phyloP scores from a whole-genome alignment of 768 basidiomycete species.

The Panellus pusillus region DNA sequence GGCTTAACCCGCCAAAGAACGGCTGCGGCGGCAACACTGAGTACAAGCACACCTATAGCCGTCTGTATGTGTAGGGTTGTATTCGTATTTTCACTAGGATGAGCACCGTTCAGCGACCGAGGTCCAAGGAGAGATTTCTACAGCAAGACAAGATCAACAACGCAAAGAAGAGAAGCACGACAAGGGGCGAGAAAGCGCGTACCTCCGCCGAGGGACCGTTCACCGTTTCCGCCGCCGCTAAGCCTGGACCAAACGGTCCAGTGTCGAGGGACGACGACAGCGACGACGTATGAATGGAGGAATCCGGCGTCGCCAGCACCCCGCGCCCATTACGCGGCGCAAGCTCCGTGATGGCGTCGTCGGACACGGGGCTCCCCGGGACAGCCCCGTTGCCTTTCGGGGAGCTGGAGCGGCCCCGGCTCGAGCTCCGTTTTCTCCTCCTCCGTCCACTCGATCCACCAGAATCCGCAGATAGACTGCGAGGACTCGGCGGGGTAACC shows the following conservation, averaged over 20 bases:
- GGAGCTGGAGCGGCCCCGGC: slow-evolving; percentile 30
- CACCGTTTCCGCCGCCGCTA: not conserved
- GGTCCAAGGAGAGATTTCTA: slow-evolving; percentile 16
- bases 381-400: slow-evolving; percentile 33
- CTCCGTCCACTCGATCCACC: slow-evolving; percentile 37
- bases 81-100: not conserved
- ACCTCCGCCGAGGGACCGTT: slow-evolving; percentile 20
- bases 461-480: slow-evolving; percentile 66
- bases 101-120: not conserved
- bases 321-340: slow-evolving; percentile 20
- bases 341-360: slow-evolving; percentile 21
- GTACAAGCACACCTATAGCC: slow-evolving; percentile 62
- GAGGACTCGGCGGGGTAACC: slow-evolving; percentile 76
- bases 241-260: slow-evolving; percentile 5
- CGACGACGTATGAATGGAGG: slow-evolving; percentile 25
- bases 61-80: slow-evolving; percentile 46
- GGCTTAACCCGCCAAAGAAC: slow-evolving; percentile 69
- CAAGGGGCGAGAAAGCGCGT: slow-evolving; percentile 21
- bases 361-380: slow-evolving; percentile 22
- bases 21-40: slow-evolving; percentile 69
- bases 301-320: slow-evolving; percentile 30
- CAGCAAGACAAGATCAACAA: slow-evolving; percentile 21
- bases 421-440: slow-evolving; percentile 42
- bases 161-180: slow-evolving; percentile 13
- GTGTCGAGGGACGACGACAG: slow-evolving; percentile 10